Percentiles rank a stretch among this genome's conserved stretches.
phyloP scores from a whole-genome alignment of 345 rosid genomes.

The Boechera stricta region DNA sequence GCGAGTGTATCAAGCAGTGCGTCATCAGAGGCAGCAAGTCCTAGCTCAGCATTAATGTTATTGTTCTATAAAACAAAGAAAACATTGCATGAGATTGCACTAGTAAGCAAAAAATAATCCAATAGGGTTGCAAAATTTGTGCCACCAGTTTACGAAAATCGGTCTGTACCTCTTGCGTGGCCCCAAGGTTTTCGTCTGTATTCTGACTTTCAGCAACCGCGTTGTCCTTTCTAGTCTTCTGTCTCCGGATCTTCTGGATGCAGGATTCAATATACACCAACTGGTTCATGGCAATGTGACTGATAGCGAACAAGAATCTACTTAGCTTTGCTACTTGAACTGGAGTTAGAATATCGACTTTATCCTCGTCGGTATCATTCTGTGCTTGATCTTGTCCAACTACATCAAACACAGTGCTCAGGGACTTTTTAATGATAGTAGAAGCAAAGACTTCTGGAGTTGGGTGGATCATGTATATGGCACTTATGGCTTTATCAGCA shows the following conservation, averaged over 20 bases:
- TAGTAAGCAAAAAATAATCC: conserved; percentile 2
- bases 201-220: conserved; percentile 51
- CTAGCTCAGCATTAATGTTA: conserved; percentile 89
- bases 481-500: conserved; percentile 91
- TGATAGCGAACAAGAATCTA: conserved; percentile 77
- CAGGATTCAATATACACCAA: conserved; percentile 91
- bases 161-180: conserved; percentile 38
- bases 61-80: conserved; percentile 58
- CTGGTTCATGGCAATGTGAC: conserved; percentile 97
- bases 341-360: conserved; percentile 49
- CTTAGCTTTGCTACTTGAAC: conserved; percentile 80
- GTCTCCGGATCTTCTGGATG: conserved; percentile 80
- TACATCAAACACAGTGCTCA: conserved; percentile 62
- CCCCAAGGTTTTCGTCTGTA: conserved; percentile 40
- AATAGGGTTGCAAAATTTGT: conserved; percentile 4
- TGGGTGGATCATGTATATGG: conserved; percentile 80
- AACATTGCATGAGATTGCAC: conserved; percentile 12
- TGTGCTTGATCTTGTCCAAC: conserved; percentile 56
- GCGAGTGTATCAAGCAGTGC: conserved; percentile 80
- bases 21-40: conserved; percentile 94
- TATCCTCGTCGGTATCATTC: conserved; percentile 46
- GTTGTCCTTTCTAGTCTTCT: conserved; percentile 67
- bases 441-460: conserved; percentile 87
- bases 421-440: conserved; percentile 67
- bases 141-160: conserved; percentile 11